These are phyloP conservation scores for Dryas integrifolia DNA, from an alignment of 331 rosid species.

Conservation along the genomic window DNA sequence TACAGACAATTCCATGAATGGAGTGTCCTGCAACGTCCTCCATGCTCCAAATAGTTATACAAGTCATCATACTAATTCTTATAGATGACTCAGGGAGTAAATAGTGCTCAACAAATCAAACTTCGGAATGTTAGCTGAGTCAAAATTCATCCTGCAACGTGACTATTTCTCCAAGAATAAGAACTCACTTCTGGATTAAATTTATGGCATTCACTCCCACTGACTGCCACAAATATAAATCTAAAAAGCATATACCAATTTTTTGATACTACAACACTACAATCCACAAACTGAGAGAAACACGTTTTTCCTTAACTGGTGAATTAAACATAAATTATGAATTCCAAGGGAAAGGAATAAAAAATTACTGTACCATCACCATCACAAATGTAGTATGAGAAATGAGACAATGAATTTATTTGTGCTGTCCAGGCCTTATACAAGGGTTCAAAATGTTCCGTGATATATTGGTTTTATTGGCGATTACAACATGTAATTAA, in stretches of 20 bases:
- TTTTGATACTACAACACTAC: not conserved
- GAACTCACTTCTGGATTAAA: not conserved
- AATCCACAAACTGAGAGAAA: constrained; percentile 11
- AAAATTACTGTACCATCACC: not conserved
- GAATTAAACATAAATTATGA: too few species aligned
- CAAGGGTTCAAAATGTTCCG: not conserved
- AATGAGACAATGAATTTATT: not conserved
- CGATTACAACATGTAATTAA: too few species aligned
- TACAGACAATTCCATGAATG: not conserved
- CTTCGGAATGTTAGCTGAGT: not conserved
- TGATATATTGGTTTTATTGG: too few species aligned
- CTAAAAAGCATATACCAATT: not conserved
- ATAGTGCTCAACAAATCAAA: constrained; percentile 3
- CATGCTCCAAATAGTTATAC: not conserved
- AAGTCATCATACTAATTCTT: too few species aligned
- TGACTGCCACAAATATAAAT: not conserved
- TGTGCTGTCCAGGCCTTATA: not conserved
- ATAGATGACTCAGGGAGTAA: not conserved
- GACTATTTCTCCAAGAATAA: too few species aligned
- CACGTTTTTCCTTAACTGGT: too few species aligned
- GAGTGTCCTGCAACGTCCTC: not conserved
- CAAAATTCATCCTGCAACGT: too few species aligned
- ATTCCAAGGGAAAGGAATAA: not conserved
- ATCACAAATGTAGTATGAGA: not conserved
- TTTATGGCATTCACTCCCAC: constrained; percentile 4